Conservation (phyloP, 2,329 filamentous ascomycete genomes). For the Phialophora chinensis region DNA sequence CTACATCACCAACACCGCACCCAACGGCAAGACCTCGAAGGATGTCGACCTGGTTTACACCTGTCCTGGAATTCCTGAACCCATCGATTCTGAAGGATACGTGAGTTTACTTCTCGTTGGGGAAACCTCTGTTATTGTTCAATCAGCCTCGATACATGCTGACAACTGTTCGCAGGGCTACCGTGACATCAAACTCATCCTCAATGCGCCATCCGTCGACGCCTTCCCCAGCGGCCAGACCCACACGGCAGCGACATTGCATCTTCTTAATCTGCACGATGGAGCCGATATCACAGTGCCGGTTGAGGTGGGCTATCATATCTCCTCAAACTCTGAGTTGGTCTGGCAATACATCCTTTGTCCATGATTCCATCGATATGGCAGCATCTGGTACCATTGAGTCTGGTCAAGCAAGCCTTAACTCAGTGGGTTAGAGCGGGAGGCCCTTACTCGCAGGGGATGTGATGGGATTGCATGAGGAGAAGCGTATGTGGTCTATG, state of each 20-base stretch:
- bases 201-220: neutral
- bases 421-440: neutral
- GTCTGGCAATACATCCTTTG: neutral
- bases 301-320: neutral
- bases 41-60: slow-evolving; percentile 10
- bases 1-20: slow-evolving; percentile 8
- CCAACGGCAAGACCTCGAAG: slow-evolving; percentile 8
- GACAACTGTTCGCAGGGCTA: neutral
- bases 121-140: neutral
- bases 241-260: neutral
- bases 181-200: neutral
- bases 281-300: neutral
- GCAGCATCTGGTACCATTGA: neutral
- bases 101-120: neutral
- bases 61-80: neutral
- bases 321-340: neutral
- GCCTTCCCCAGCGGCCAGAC: neutral
- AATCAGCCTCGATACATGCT: neutral
- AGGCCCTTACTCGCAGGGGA: neutral
- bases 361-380: neutral
- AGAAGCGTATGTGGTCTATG: neutral
- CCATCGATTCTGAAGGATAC: neutral
- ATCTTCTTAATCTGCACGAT: neutral
- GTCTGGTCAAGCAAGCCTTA: neutral
- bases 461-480: neutral